These are phyloP conservation scores for Corrigiola litoralis DNA, from an alignment of 179 eudicot genomes.

Conservation along the genomic window DNA sequence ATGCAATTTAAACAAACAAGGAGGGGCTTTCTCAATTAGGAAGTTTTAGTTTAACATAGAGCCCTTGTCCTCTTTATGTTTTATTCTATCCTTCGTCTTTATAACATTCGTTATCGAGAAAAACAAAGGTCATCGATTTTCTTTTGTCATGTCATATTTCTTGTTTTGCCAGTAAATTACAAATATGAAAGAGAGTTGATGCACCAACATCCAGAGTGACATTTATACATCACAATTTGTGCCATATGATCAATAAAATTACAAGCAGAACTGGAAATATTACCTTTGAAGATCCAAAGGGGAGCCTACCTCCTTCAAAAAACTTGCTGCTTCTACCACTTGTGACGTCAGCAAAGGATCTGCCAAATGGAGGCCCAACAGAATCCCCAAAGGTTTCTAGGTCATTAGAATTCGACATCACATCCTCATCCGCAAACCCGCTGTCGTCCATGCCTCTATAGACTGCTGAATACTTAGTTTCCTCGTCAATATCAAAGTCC, in stretches of 20 bases:
- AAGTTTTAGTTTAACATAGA: too few species aligned
- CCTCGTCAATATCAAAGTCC: constrained; percentile 77
- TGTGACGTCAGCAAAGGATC: constrained; percentile 50
- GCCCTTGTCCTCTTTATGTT: too few species aligned
- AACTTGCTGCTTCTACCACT: constrained; percentile 51
- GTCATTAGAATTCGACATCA: constrained; percentile 47
- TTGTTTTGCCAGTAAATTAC: neutral
- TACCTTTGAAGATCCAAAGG: constrained; percentile 46
- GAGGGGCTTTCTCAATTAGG: too few species aligned
- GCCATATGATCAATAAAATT: neutral
- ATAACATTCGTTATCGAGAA: too few species aligned
- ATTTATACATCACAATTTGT: neutral
- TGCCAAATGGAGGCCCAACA: constrained; percentile 35
- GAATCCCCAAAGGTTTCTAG: constrained; percentile 74
- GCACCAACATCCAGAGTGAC: too few species aligned
- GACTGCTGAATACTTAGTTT: constrained; percentile 89
- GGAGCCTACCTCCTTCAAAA: constrained; percentile 37
- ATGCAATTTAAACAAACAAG: too few species aligned
- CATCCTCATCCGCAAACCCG: constrained; percentile 73
- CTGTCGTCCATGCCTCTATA: constrained; percentile 73
- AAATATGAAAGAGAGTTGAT: too few species aligned
- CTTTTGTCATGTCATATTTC: neutral
- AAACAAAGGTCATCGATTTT: too few species aligned
- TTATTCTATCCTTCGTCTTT: too few species aligned
- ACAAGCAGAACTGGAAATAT: neutral